Percentiles rank a stretch among this genome's conserved stretches.
Conservation (phyloP, 2,329 filamentous ascomycete genomes). For the Reticulascus tulasneorum region DNA sequence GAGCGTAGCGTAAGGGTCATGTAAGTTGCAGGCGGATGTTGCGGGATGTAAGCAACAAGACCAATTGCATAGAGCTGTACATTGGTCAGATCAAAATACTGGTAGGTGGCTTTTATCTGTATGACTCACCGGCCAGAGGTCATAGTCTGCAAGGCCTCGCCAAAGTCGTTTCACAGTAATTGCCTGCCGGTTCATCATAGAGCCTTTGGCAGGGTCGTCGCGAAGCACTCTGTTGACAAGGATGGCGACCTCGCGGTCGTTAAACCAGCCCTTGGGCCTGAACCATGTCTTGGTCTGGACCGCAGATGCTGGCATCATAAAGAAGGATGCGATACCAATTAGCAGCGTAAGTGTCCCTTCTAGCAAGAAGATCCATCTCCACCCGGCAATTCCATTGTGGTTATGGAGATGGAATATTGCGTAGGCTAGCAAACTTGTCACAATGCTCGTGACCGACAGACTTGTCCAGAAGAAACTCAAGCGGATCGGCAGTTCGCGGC, state of each 20-base stretch:
- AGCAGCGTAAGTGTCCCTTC: constrained; percentile 25
- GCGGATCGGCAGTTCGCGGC: constrained; percentile 37
- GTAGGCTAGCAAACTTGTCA: constrained; percentile 44
- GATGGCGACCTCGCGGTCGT: constrained; percentile 51
- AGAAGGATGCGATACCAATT: constrained; percentile 38
- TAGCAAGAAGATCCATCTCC: constrained; percentile 50
- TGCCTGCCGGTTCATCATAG: constrained; percentile 50
- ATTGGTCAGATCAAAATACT: too few relatives aligned
- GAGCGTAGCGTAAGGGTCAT: constrained; percentile 20
- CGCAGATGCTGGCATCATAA: constrained; percentile 25
- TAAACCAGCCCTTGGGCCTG: constrained; percentile 52
- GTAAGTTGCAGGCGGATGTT: constrained; percentile 19
- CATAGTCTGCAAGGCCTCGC: constrained; percentile 45
- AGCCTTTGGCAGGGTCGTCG: constrained; percentile 52
- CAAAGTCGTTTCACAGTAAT: constrained; percentile 41
- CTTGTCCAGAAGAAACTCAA: constrained; percentile 66
- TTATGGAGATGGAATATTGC: constrained; percentile 48
- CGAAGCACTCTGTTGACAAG: constrained; percentile 52
- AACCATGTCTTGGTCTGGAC: constrained; percentile 40
- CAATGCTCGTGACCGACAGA: constrained; percentile 37
- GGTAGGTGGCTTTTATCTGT: too few relatives aligned
- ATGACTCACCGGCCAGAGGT: constrained; percentile 50
- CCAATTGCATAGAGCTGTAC: constrained; percentile 47
- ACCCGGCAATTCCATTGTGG: constrained; percentile 42
- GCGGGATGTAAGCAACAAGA: constrained; percentile 32